These are phyloP conservation scores for Sphagnum magellanicum DNA, from an alignment of 228 moss, liverwort and hornwort species.

Conservation along the genomic window DNA sequence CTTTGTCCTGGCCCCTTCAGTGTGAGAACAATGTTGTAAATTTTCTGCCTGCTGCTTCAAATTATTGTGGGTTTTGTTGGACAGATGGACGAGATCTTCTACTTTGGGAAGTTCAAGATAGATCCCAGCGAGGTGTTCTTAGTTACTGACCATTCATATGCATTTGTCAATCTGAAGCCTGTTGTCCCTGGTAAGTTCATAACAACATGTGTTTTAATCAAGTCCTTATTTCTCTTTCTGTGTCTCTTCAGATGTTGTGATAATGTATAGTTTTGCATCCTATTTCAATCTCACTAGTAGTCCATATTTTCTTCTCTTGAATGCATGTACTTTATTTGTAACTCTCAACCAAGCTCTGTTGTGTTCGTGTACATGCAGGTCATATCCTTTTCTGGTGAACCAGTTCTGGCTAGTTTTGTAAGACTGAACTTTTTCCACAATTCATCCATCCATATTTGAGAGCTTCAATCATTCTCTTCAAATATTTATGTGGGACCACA, in stretches of 20 bases:
- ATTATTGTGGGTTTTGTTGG: conserved; percentile 12
- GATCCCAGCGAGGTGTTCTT: conserved; percentile 71
- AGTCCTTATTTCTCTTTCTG: not conserved
- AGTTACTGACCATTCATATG: conserved; percentile 53
- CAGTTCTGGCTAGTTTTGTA: not conserved
- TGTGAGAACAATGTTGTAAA: too few species aligned
- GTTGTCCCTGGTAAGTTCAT: conserved; percentile 81
- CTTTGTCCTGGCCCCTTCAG: too few species aligned
- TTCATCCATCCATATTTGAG: conserved; percentile 5
- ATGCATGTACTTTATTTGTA: not conserved
- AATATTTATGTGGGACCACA: too few species aligned
- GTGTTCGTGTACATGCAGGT: conserved; percentile 52
- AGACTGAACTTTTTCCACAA: not conserved
- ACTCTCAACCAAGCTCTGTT: not conserved
- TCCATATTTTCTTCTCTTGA: not conserved
- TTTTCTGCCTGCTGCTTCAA: too few species aligned
- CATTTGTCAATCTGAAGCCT: conserved; percentile 88
- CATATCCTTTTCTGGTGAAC: conserved; percentile 72
- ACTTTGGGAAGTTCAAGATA: conserved; percentile 73
- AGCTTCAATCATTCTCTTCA: not conserved
- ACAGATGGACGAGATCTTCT: conserved; percentile 40
- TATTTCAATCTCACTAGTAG: not conserved
- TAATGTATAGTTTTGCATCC: not conserved
- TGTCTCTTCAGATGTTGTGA: conserved; percentile 1
- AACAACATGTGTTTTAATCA: too few species aligned